Evolutionary conservation across 257 asterid species (phyloP).

Genomic region (Eucommia ulmoides): DNA sequence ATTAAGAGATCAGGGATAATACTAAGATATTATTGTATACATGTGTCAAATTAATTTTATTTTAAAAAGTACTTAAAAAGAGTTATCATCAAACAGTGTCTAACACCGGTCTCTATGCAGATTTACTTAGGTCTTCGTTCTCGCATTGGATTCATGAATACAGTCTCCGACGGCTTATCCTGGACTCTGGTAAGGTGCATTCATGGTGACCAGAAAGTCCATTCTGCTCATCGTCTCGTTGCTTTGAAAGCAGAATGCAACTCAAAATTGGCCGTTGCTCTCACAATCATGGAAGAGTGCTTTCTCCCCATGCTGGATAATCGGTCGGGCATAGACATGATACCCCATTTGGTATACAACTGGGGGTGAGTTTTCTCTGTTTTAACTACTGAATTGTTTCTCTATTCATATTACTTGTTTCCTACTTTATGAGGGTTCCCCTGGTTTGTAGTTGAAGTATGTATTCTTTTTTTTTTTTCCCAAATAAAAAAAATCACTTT

Average conservation of each 20-base stretch:
- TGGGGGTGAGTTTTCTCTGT: constrained; percentile 64
- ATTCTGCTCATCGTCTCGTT: constrained; percentile 40
- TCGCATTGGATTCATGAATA: constrained; percentile 50
- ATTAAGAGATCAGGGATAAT: background rate
- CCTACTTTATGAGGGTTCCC: too few relatives aligned
- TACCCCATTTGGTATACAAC: constrained; percentile 91
- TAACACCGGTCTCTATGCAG: constrained; percentile 51
- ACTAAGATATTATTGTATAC: background rate
- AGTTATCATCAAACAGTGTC: background rate
- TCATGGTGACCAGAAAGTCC: constrained; percentile 66
- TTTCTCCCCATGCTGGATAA: constrained; percentile 95
- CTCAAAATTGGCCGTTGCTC: constrained; percentile 92
- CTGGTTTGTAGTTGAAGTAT: too few relatives aligned
- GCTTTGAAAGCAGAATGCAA: constrained; percentile 90
- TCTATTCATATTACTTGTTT: too few relatives aligned
- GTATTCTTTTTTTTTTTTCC: too few relatives aligned
- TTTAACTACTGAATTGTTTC: too few relatives aligned
- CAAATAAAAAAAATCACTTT: too few relatives aligned
- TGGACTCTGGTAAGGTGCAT: constrained; percentile 87
- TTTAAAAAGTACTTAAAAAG: background rate
- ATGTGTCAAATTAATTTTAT: background rate
- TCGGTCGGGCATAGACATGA: constrained; percentile 93
- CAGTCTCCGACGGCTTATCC: constrained; percentile 50
- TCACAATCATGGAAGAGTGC: constrained; percentile 94
- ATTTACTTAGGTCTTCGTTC: constrained; percentile 66